phyloP scores from a whole-genome alignment of 2,329 filamentous ascomycete species.

The Dactylonectria estremocensis region DNA sequence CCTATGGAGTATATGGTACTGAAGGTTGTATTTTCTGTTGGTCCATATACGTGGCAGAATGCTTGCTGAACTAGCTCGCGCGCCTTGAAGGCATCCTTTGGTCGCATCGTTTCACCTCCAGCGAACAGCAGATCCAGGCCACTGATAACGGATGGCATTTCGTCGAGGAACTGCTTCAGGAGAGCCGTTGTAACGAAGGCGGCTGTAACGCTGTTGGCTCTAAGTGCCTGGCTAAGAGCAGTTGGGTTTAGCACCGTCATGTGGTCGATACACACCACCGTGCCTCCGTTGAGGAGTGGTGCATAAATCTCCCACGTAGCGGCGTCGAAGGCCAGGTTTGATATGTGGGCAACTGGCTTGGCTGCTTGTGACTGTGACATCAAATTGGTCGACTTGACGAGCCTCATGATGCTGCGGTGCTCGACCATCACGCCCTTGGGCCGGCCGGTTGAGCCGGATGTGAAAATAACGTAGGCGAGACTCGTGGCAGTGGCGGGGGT shows the following conservation, averaged over 20 bases:
- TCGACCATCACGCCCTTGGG: conserved; percentile 5
- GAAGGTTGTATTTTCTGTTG: conserved; percentile 35
- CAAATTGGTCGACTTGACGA: not conserved
- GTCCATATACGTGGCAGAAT: conserved; percentile 33
- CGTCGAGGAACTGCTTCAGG: conserved; percentile 39
- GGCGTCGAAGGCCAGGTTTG: not conserved
- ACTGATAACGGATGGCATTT: conserved; percentile 11
- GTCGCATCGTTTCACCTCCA: conserved; percentile 38
- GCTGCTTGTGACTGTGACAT: not conserved
- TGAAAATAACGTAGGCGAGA: conserved; percentile 1
- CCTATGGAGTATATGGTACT: conserved; percentile 20
- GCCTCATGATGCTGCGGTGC: not conserved
- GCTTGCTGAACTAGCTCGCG: not conserved
- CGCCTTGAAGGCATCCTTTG: too few relatives aligned
- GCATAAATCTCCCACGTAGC: conserved; percentile 3
- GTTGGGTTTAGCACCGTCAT: not conserved
- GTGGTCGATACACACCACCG: not conserved
- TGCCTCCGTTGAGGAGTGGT: not conserved
- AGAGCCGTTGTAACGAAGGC: conserved; percentile 34
- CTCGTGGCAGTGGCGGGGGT: not conserved
- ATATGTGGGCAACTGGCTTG: not conserved
- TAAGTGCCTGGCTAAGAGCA: conserved; percentile 13
- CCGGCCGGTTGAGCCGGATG: not conserved
- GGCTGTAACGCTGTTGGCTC: conserved; percentile 8
- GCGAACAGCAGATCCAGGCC: conserved; percentile 24